Percentiles rank a stretch among this genome's conserved stretches.
These are phyloP conservation scores for Aspergillus cejpii DNA, from an alignment of 2,329 filamentous ascomycete genomes.

Conservation along the genomic window DNA sequence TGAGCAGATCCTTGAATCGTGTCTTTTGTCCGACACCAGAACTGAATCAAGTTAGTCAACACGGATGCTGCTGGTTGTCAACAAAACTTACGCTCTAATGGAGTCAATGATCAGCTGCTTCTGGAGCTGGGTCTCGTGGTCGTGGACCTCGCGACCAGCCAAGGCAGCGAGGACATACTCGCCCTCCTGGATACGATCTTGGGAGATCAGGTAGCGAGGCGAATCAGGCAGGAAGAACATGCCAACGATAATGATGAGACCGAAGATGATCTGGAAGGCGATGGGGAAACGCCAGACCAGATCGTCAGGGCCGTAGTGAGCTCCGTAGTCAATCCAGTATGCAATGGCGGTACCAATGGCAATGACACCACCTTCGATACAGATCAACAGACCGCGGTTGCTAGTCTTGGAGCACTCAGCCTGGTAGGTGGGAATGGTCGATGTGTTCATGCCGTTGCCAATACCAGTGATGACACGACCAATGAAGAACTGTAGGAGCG, in stretches of 20 bases:
- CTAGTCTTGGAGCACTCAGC: constrained; percentile 49
- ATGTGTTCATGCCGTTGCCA: constrained; percentile 52
- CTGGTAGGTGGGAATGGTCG: constrained; percentile 50
- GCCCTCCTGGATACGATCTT: constrained; percentile 43
- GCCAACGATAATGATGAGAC: constrained; percentile 39
- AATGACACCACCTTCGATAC: constrained; percentile 51
- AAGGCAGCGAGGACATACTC: constrained; percentile 48
- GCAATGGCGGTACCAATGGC: constrained; percentile 48
- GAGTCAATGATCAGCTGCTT: constrained; percentile 64
- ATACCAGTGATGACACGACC: constrained; percentile 49
- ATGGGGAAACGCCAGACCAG: constrained; percentile 49
- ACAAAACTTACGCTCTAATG: constrained; percentile 51
- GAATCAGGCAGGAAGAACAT: constrained; percentile 44
- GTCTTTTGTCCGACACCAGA: constrained; percentile 51
- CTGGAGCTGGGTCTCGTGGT: constrained; percentile 53
- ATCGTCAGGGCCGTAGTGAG: constrained; percentile 30
- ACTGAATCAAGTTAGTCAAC: constrained; percentile 37
- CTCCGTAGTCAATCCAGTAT: constrained; percentile 49
- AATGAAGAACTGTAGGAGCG: constrained; percentile 48
- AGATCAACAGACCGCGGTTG: constrained; percentile 56
- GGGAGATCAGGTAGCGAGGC: constrained; percentile 42
- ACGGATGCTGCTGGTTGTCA: neutral
- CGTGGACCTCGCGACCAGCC: constrained; percentile 44
- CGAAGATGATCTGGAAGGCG: constrained; percentile 49
- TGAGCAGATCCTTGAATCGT: constrained; percentile 39